phyloP scores from a whole-genome alignment of 2,329 filamentous ascomycete genomes.

The Alternaria atra region DNA sequence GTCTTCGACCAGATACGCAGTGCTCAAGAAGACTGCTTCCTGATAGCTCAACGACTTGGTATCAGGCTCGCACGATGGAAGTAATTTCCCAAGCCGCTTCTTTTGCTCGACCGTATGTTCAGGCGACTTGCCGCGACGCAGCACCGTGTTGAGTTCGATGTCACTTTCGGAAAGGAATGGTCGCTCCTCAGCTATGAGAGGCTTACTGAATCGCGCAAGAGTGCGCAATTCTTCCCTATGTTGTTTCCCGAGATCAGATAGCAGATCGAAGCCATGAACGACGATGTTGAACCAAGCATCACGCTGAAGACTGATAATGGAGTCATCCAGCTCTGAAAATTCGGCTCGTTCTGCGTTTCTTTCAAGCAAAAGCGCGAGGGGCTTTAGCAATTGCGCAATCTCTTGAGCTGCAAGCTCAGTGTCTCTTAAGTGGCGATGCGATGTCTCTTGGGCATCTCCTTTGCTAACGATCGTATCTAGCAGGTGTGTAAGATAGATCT shows the following conservation, averaged over 20 bases:
- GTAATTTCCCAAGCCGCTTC: constrained; percentile 74
- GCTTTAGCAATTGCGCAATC: constrained; percentile 86
- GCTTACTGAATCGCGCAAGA: constrained; percentile 86
- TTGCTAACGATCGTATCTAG: constrained; percentile 89
- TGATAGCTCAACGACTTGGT: constrained; percentile 86
- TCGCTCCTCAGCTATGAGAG: constrained; percentile 86
- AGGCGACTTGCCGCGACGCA: constrained; percentile 83
- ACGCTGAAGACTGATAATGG: constrained; percentile 74
- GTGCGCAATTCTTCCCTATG: constrained; percentile 80
- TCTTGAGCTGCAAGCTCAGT: constrained; percentile 84
- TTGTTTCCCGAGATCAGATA: constrained; percentile 75
- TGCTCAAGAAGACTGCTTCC: constrained; percentile 90
- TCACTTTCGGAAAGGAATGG: constrained; percentile 93
- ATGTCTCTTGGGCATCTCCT: constrained; percentile 81
- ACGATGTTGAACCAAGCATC: constrained; percentile 99
- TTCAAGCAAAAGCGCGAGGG: constrained; percentile 85
- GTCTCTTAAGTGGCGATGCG: constrained; percentile 76
- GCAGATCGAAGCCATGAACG: constrained; percentile 85
- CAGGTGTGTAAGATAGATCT: constrained; percentile 83
- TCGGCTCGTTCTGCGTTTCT: constrained; percentile 63
- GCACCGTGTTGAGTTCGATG: constrained; percentile 92
- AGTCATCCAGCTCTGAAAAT: constrained; percentile 60
- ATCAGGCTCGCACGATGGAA: constrained; percentile 80
- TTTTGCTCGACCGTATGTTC: constrained; percentile 84
- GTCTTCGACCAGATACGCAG: constrained; percentile 87